These are phyloP conservation scores for Candida anutae DNA, from an alignment of 1,139 yeast species.

Conservation along the genomic window DNA sequence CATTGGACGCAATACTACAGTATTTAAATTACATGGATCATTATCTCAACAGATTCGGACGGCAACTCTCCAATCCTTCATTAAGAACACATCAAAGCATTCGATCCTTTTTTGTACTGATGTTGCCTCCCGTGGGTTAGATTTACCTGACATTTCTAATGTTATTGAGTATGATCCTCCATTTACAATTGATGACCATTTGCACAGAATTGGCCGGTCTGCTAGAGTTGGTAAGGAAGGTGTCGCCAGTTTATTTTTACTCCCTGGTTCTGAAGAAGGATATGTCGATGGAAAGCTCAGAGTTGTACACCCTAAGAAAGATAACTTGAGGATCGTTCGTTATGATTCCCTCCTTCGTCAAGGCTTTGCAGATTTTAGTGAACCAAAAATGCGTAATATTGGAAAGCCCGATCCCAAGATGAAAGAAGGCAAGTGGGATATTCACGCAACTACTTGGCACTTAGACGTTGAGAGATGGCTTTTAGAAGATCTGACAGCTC, in stretches of 20 bases:
- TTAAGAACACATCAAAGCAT: slow-evolving; percentile 38
- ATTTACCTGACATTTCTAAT: slow-evolving; percentile 56
- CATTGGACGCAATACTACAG: slow-evolving; percentile 37
- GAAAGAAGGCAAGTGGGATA: slow-evolving; percentile 65
- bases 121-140: slow-evolving; percentile 69
- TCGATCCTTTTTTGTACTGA: slow-evolving; percentile 75
- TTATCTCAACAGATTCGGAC: slow-evolving; percentile 77
- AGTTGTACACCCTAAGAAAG: slow-evolving; percentile 55
- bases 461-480: slow-evolving; percentile 83
- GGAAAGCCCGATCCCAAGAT: slow-evolving; percentile 21
- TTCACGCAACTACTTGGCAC: slow-evolving; percentile 96
- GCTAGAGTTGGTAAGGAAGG: slow-evolving; percentile 69
- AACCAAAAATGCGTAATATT: slow-evolving; percentile 6
- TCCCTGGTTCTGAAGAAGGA: slow-evolving; percentile 85
- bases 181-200: slow-evolving; percentile 61
- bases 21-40: slow-evolving; percentile 88
- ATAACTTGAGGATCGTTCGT: slow-evolving; percentile 24
- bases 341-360: slow-evolving; percentile 49
- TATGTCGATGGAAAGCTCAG: slow-evolving; percentile 52
- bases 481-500: slow-evolving; percentile 55
- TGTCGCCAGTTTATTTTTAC: slow-evolving; percentile 59
- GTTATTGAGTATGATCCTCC: slow-evolving; percentile 68
- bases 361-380: slow-evolving; percentile 46
- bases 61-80: slow-evolving; percentile 61
- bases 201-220: slow-evolving; percentile 68